These are phyloP conservation scores for Cynara cardunculus DNA, from an alignment of 129 eudicot genomes.

Conservation along the genomic window DNA sequence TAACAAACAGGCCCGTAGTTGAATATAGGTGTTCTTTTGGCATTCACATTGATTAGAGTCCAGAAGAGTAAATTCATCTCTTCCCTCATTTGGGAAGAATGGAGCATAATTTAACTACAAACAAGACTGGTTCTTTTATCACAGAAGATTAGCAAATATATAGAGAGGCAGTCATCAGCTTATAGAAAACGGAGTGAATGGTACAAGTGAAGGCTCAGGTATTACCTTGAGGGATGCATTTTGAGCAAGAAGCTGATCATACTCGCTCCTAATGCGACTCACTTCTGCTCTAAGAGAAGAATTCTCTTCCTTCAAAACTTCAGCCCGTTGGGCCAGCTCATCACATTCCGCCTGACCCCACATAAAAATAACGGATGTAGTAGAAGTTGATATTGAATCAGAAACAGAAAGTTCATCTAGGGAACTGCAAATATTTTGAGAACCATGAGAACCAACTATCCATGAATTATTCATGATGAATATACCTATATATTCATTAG, in stretches of 20 bases:
- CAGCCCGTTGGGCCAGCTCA: conserved; percentile 93
- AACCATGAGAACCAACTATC: too few relatives aligned
- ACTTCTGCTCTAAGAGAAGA: conserved; percentile 80
- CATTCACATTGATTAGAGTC: background rate
- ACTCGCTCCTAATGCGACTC: conserved; percentile 61
- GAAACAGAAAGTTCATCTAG: background rate
- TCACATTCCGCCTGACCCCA: conserved; percentile 86
- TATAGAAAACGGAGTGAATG: background rate
- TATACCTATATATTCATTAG: too few relatives aligned
- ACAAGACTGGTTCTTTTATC: background rate
- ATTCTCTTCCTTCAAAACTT: conserved; percentile 75
- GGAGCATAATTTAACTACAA: background rate
- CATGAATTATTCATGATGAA: background rate
- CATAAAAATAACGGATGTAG: background rate
- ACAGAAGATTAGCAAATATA: background rate
- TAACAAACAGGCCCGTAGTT: too few relatives aligned
- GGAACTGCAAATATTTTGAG: too few relatives aligned
- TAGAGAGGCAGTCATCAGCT: background rate
- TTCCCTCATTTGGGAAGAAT: background rate
- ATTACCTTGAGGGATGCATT: conserved; percentile 80
- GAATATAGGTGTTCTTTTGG: background rate
- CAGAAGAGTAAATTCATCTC: background rate
- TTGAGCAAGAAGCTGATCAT: conserved; percentile 75
- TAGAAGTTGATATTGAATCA: background rate
- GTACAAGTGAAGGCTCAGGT: background rate